These are phyloP conservation scores for Microsporum audouinii DNA, from an alignment of 2,329 filamentous ascomycete species.

Conservation along the genomic window DNA sequence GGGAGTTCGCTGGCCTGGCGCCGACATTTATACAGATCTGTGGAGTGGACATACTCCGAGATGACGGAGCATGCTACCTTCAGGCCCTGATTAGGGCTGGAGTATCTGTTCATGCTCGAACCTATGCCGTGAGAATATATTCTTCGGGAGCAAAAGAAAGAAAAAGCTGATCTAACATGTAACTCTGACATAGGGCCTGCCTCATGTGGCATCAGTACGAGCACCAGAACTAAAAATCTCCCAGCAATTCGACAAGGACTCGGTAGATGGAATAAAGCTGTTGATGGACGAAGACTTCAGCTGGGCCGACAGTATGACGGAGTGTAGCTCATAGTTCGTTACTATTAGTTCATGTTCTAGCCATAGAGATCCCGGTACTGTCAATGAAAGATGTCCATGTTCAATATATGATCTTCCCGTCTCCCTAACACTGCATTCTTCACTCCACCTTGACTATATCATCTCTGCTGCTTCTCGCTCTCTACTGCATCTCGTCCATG, in stretches of 20 bases:
- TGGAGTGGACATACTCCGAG: constrained; percentile 4
- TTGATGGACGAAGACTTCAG: background rate
- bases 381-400: too few species aligned
- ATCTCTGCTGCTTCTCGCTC: too few species aligned
- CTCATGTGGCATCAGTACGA: constrained; percentile 3
- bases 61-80: constrained; percentile 5
- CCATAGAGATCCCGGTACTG: too few species aligned
- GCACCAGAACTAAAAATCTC: constrained; percentile 2
- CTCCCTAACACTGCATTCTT: too few species aligned
- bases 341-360: too few species aligned
- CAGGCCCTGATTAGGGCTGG: constrained; percentile 4
- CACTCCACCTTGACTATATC: too few species aligned
- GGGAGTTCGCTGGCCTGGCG: background rate
- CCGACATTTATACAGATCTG: constrained; percentile 4
- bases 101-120: background rate
- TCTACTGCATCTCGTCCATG: background rate
- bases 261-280: constrained; percentile 2
- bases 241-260: constrained; percentile 4
- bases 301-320: too few species aligned
- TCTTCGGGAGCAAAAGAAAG: background rate
- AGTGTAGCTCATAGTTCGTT: too few species aligned
- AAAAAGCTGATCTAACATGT: background rate
- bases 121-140: background rate
- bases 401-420: too few species aligned
- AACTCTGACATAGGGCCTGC: background rate